Base-by-base conservation (phyloP, 495 filamentous ascomycete species). In the Aspergillus saccharolyticus region DNA sequence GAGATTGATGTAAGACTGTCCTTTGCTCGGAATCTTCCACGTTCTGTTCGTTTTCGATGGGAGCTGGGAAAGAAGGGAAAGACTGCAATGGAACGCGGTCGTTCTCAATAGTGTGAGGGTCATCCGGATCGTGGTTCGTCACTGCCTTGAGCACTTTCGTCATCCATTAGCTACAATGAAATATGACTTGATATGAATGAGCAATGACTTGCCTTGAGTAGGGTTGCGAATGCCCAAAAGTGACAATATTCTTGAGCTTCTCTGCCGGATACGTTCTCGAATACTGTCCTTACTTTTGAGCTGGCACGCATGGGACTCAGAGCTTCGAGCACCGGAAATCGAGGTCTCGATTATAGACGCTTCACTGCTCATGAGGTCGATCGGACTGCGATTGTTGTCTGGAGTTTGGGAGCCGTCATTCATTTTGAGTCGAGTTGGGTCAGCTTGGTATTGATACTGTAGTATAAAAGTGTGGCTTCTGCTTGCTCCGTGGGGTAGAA, bases 221-320 rank as follows among this genome's bases (percentile, higher is more conserved):
- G 61, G 54, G 25, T 56, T 66, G 42, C 66, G 63, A 43, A 72
- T 53, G 10, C 74, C 63, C 43, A 79, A 52, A 19, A 70, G 61
- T 16, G 71, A 75, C 21, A 79, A 54, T 22, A 78, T 54, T 50
- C 61, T 74, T 14, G 74, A 76, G 39, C 74, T 70, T 50, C 66
- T 67, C 52, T 68, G 59, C 46, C 64, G 62, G 21, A 75, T 54
- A 25, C 65, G 65, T 4, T 59, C 65, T 43, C 63, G 65, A 15
- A 68, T 60, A 6, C 57, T 56, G 42, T 61, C 64, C 42, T 52
- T 65, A 17, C 39, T 55, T 21, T 30, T 48, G 4, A 55, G 30
- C 21, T 56, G 46, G 12, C 10, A 50, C 22, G 57, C 52, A 20
- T 47, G 56, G 24, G 59, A 52, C 22, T 69, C 68, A 7, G 63